Evolutionary conservation across 371 early-diverging fungal species (phyloP), one percentile per base, ranked within the genome.

Genomic region (Paraphysoderma sedebokerense): DNA sequence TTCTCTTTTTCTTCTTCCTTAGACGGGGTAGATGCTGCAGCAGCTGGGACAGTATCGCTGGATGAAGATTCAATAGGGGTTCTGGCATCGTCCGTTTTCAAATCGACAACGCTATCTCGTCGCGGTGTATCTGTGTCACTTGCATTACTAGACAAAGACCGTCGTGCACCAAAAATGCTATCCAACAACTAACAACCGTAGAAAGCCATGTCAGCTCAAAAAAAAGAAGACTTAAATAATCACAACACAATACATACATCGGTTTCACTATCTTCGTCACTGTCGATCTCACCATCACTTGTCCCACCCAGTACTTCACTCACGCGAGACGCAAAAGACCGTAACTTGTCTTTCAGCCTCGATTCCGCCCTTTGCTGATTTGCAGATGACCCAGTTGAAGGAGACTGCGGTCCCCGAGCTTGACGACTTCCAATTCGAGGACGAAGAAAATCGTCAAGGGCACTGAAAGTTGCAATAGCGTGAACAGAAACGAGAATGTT

Each of bases 401-500:
- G n/a, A n/a, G n/a, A n/a, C n/a, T n/a, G n/a, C n/a, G n/a, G n/a
- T n/a, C n/a, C n/a, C n/a, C n/a, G n/a, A 39, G 29, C 12, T 46
- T n/a, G 46, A 48, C 23, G n/a, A 7, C 26, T 8, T 9, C 35
- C 55, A 35, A 82, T 53, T 0, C 77, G 63, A 1, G 73, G 63
- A 23, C 75, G 68, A 26, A 87, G 56, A 48, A 77, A 87, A 17
- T 84, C 82, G 51, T 87, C 87, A 7, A 89, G 51, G 1, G 76
- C 75, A 36, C 75, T 66, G 59, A 85, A 82, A 0, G 85, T 79
- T 3, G 85, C 84, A 4, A 87, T 72, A 5, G 90, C 87, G 60
- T 89, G 87, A 12, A 87, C 79, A 5, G 81, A 79, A 2, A 89
- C 78, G 29, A 81, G n/a, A n/a, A n/a, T n/a, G n/a, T n/a, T n/a